A percentile compares a stretch with the other conserved stretches of the same genome.
Evolutionary conservation across 805 yeast genomes (phyloP).

Genomic region (Zygosaccharomyces pseudorouxii): DNA sequence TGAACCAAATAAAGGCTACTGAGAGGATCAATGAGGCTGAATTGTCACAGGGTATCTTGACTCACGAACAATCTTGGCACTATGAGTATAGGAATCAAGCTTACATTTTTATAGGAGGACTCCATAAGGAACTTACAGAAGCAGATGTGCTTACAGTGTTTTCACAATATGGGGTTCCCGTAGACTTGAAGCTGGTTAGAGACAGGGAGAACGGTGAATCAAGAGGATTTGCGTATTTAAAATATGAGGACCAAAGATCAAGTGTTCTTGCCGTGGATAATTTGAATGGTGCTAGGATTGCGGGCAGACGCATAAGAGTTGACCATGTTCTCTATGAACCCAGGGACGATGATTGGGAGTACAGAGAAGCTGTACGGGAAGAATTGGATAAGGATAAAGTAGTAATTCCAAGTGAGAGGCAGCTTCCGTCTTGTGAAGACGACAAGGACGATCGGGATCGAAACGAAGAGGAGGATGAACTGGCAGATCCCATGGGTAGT

Average conservation of each 20-base stretch:
- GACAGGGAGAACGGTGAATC: constrained; percentile 63
- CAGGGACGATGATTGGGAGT: constrained; percentile 47
- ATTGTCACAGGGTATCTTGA: constrained; percentile 52
- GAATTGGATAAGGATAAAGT: constrained; percentile 33
- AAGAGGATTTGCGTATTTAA: constrained; percentile 73
- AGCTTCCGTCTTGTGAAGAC: not conserved
- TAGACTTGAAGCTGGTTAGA: constrained; percentile 62
- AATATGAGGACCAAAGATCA: constrained; percentile 76
- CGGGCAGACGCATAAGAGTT: constrained; percentile 52
- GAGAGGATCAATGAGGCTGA: constrained; percentile 63
- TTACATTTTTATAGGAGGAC: constrained; percentile 70
- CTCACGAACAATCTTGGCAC: constrained; percentile 77
- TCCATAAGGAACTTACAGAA: constrained; percentile 62
- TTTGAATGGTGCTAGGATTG: constrained; percentile 60
- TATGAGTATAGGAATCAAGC: constrained; percentile 73
- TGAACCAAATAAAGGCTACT: constrained; percentile 38
- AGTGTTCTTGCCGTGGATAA: constrained; percentile 86
- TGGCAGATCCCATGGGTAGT: constrained; percentile 38
- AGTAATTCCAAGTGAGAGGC: not conserved
- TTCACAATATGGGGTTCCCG: constrained; percentile 87
- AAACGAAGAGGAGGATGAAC: constrained; percentile 27
- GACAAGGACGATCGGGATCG: not conserved
- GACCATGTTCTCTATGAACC: constrained; percentile 68
- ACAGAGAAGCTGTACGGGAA: constrained; percentile 36
- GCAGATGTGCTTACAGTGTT: constrained; percentile 73